phyloP scores from a whole-genome alignment of 306 rosid genomes.

The Citrullus colocynthis region DNA sequence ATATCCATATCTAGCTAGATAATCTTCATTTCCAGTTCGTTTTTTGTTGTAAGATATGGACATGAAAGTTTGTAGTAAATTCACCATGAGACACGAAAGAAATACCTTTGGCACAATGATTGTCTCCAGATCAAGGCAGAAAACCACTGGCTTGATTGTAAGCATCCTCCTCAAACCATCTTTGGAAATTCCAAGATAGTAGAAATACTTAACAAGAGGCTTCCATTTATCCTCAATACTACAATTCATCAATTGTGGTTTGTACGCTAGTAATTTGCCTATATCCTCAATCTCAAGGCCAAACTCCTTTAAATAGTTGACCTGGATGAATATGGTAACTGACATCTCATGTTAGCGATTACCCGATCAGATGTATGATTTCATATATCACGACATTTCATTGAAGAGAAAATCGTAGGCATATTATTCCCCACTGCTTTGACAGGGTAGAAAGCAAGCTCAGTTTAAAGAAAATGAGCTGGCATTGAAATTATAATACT shows the following conservation, averaged over 20 bases:
- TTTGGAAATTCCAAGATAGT: slow-evolving; percentile 64
- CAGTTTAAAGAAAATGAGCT: not conserved
- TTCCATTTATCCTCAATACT: slow-evolving; percentile 86
- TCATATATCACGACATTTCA: not conserved
- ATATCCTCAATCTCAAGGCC: slow-evolving; percentile 62
- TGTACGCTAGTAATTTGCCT: slow-evolving; percentile 71
- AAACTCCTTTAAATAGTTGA: slow-evolving; percentile 74
- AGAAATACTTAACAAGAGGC: slow-evolving; percentile 76
- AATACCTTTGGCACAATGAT: slow-evolving; percentile 82
- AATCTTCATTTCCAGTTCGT: not conserved
- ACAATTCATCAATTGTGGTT: slow-evolving; percentile 81
- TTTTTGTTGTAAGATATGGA: not conserved
- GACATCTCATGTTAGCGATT: slow-evolving; percentile 7
- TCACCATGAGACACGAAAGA: not conserved
- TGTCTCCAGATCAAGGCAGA: slow-evolving; percentile 59
- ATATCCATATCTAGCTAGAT: not conserved
- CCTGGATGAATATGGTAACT: slow-evolving; percentile 34
- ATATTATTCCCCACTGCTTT: not conserved
- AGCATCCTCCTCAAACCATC: slow-evolving; percentile 95
- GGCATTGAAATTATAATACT: not conserved
- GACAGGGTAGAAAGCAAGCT: not conserved
- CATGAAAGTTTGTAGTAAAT: slow-evolving; percentile 2
- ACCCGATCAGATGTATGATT: not conserved
- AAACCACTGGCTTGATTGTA: slow-evolving; percentile 66
- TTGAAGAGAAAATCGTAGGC: not conserved